phyloP scores from a whole-genome alignment of 305 asterid species.

The Ajuga reptans region DNA sequence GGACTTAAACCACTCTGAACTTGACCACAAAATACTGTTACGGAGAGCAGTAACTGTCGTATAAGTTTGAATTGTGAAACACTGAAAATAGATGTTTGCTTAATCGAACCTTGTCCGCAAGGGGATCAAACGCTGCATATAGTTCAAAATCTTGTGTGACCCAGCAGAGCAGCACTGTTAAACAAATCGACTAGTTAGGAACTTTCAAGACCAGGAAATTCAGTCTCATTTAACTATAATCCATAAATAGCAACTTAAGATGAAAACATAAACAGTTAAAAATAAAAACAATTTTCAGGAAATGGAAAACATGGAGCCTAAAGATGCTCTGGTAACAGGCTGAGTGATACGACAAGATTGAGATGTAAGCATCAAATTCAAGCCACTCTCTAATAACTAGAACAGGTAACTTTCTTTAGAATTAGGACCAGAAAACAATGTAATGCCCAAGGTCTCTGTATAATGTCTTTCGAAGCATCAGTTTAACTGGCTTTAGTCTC shows the following conservation, averaged over 20 bases:
- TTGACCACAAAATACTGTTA: neutral
- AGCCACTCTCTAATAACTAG: neutral
- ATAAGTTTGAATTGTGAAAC: neutral
- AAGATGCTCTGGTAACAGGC: neutral
- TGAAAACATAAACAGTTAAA: neutral
- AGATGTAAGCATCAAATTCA: neutral
- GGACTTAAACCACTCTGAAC: neutral
- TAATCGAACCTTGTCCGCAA: constrained; percentile 84
- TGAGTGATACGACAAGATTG: neutral
- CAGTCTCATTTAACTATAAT: neutral
- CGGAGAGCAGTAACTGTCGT: neutral
- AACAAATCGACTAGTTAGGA: constrained; percentile 20
- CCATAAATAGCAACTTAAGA: neutral
- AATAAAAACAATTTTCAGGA: neutral
- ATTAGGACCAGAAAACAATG: neutral
- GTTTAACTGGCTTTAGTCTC: neutral
- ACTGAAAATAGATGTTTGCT: constrained; percentile 8
- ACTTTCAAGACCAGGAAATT: constrained; percentile 9
- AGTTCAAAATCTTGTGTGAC: constrained; percentile 93
- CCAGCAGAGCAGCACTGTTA: constrained; percentile 92
- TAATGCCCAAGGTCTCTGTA: neutral
- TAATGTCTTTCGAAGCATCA: neutral
- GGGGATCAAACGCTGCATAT: constrained; percentile 97
- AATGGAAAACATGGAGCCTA: neutral
- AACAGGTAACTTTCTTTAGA: neutral